These are phyloP conservation scores for Coprinopsis sp. DNA, from an alignment of 768 basidiomycete genomes.

Conservation along the genomic window DNA sequence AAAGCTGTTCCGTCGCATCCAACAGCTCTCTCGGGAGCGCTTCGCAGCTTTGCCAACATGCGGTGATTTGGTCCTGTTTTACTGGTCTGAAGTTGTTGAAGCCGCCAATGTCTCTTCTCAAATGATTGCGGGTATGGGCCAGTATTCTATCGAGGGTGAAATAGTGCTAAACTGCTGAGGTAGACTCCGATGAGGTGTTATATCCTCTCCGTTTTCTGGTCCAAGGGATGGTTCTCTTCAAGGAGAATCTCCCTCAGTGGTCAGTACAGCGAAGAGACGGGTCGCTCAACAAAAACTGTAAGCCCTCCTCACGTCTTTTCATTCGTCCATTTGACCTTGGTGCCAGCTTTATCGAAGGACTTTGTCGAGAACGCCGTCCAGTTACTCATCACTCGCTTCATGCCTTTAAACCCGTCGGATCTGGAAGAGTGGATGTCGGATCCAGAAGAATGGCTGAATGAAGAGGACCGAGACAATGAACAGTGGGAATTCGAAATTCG, in stretches of 20 bases:
- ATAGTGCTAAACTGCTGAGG: background rate
- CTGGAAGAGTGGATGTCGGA: constrained; percentile 81
- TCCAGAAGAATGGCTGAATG: constrained; percentile 92
- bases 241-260: constrained; percentile 78
- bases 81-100: constrained; percentile 75
- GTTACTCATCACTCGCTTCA: constrained; percentile 76
- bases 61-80: constrained; percentile 66
- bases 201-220: constrained; percentile 80
- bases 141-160: background rate
- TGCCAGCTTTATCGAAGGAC: constrained; percentile 54
- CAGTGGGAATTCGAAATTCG: constrained; percentile 93
- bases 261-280: constrained; percentile 60
- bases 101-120: constrained; percentile 54
- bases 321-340: constrained; percentile 3
- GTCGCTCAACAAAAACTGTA: constrained; percentile 55
- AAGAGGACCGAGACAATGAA: constrained; percentile 85
- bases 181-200: constrained; percentile 59
- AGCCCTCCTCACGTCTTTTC: constrained; percentile 12
- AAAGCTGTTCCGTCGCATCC: constrained; percentile 74
- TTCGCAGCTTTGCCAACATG: constrained; percentile 64
- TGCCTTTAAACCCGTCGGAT: constrained; percentile 79
- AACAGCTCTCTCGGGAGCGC: constrained; percentile 52
- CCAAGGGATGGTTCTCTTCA: constrained; percentile 83
- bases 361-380: constrained; percentile 73
- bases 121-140: constrained; percentile 48